Evolutionary conservation across 306 rosid species (phyloP).

Genomic region (Castanea crenata): DNA sequence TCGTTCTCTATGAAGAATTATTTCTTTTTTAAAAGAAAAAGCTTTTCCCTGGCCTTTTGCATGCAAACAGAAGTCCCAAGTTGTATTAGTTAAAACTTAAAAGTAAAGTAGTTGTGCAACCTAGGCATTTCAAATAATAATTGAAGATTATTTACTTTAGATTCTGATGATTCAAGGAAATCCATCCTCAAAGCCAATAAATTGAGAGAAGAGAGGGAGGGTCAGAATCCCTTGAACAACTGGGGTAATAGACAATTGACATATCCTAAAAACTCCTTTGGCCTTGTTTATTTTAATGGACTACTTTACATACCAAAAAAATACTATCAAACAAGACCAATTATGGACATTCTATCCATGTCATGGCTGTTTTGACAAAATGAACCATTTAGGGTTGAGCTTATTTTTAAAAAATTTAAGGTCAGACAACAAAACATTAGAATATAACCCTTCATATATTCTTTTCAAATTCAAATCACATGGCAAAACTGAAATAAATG

Average conservation of each 20-base stretch:
- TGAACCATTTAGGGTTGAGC: neutral
- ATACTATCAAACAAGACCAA: no score
- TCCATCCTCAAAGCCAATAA: neutral
- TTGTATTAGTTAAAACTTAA: neutral
- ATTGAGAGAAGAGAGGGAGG: neutral
- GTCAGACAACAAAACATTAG: neutral
- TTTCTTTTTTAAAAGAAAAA: neutral
- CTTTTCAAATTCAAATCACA: neutral
- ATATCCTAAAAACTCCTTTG: neutral
- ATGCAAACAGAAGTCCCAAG: neutral
- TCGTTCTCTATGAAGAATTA: neutral
- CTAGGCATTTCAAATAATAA: neutral
- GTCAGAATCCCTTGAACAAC: neutral
- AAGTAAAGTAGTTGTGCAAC: neutral
- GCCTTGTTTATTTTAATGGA: neutral
- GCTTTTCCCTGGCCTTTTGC: neutral
- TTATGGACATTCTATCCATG: neutral
- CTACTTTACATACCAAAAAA: no score
- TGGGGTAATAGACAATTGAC: neutral
- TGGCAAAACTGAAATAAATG: slow-evolving; percentile 1
- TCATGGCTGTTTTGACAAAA: neutral
- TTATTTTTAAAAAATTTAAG: neutral
- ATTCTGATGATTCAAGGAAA: neutral
- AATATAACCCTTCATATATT: neutral
- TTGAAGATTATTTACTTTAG: neutral